These are phyloP conservation scores for Prunella vulgaris DNA, from an alignment of 257 asterid genomes.

Conservation along the genomic window DNA sequence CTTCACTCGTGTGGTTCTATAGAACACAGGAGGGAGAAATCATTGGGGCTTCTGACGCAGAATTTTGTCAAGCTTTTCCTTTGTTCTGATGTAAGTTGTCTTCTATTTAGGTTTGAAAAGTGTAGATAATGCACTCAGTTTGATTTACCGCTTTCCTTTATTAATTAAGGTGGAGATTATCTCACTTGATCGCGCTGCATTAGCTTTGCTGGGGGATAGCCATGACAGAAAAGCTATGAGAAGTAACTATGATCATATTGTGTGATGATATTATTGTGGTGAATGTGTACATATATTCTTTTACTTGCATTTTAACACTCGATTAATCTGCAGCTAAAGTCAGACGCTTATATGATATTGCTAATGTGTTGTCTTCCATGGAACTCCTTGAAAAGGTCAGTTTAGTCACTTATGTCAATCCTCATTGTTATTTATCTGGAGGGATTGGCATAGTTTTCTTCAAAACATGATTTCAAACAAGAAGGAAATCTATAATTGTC, in stretches of 20 bases:
- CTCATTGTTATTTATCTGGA: background rate
- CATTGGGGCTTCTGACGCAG: conserved; percentile 53
- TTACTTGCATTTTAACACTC: background rate
- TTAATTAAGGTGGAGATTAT: conserved; percentile 46
- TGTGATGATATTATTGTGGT: conserved; percentile 13
- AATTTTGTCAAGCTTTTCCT: conserved; percentile 65
- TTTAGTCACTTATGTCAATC: conserved; percentile 2
- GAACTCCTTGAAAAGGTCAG: conserved; percentile 68
- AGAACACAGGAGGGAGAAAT: conserved; percentile 58
- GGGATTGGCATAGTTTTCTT: background rate
- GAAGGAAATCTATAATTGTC: background rate
- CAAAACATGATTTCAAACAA: background rate
- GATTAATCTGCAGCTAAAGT: conserved; percentile 47
- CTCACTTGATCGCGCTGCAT: conserved; percentile 55
- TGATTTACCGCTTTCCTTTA: conserved; percentile 13
- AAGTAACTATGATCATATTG: conserved; percentile 35
- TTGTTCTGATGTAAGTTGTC: conserved; percentile 54
- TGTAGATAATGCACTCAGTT: background rate
- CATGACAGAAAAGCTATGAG: conserved; percentile 43
- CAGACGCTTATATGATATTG: conserved; percentile 68
- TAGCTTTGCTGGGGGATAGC: conserved; percentile 52
- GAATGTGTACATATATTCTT: background rate
- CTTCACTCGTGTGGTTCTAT: conserved; percentile 20
- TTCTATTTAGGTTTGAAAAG: background rate
- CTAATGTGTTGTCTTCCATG: conserved; percentile 61